Percentiles rank a stretch among this genome's conserved stretches.
Evolutionary conservation across 176 grass and related monocot genomes (phyloP).

Genomic region (Microstegium vimineum): DNA sequence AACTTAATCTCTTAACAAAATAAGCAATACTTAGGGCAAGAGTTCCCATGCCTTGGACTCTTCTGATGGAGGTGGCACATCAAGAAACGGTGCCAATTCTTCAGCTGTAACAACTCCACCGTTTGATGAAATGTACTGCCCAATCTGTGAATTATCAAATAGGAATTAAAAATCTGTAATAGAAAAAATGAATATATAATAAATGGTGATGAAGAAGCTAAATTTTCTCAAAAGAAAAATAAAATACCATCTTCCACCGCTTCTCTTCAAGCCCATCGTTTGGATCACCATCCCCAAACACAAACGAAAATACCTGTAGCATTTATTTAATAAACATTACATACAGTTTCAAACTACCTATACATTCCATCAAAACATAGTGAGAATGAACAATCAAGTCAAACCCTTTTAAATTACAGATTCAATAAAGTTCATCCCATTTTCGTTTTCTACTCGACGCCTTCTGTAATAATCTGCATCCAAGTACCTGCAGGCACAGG

Average conservation of each 20-base stretch:
- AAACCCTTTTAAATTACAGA: conserved; percentile 99
- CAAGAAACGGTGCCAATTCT: conserved; percentile 95
- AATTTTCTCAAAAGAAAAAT: conserved; percentile 8
- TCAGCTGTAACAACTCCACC: conserved; percentile 95
- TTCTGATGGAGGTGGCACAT: conserved; percentile 54
- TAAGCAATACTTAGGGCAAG: conserved; percentile 12
- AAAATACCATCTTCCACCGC: conserved; percentile 88
- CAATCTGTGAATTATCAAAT: conserved; percentile 63
- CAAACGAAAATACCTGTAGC: conserved; percentile 91
- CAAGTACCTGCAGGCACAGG: conserved; percentile 63
- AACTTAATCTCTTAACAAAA: conserved; percentile 35
- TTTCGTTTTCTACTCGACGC: conserved; percentile 54
- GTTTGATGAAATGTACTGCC: conserved; percentile 93
- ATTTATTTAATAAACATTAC: conserved; percentile 37
- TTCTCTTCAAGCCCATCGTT: conserved; percentile 96
- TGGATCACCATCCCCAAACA: conserved; percentile 97
- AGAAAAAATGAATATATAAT: conserved; percentile 3
- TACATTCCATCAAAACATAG: background rate
- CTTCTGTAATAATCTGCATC: conserved; percentile 85
- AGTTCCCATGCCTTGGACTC: conserved; percentile 64
- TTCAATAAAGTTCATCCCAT: conserved; percentile 98
- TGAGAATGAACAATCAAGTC: conserved; percentile 62
- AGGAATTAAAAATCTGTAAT: conserved; percentile 22
- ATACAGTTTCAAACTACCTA: conserved; percentile 35
- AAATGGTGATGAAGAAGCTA: conserved; percentile 1